Evolutionary conservation across 257 asterid species (phyloP).

Genomic region (Solanum chilense): DNA sequence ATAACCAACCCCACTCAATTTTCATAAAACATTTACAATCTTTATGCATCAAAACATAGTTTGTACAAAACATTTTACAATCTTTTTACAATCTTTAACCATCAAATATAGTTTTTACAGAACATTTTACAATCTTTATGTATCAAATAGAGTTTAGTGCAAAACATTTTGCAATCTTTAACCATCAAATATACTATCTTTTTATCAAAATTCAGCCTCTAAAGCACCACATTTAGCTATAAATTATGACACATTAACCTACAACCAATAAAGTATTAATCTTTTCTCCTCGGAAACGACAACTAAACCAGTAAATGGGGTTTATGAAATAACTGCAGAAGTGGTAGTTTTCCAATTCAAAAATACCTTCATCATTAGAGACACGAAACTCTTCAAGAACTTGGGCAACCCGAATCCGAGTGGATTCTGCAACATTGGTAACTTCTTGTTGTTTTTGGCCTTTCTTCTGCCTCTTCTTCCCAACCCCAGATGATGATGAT

Average conservation of each 20-base stretch:
- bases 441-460: neutral
- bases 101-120: neutral
- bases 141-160: neutral
- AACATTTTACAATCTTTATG: neutral
- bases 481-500: conserved; percentile 1
- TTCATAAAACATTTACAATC: neutral
- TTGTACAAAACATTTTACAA: neutral
- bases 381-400: conserved; percentile 41
- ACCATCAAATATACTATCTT: neutral
- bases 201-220: neutral
- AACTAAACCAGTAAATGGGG: neutral
- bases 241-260: neutral
- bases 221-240: neutral
- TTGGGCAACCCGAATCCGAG: conserved; percentile 32
- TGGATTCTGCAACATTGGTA: conserved; percentile 23
- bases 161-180: neutral
- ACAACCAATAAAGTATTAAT: neutral
- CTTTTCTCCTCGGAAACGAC: neutral
- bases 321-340: neutral
- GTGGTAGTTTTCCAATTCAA: too few species aligned
- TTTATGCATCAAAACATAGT: neutral
- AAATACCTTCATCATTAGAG: conserved; percentile 44
- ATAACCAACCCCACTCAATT: neutral
- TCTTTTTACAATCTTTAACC: neutral
- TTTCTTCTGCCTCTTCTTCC: conserved; percentile 26